phyloP scores from a whole-genome alignment of 306 rosid species.

The Lathyrus tuberosus region DNA sequence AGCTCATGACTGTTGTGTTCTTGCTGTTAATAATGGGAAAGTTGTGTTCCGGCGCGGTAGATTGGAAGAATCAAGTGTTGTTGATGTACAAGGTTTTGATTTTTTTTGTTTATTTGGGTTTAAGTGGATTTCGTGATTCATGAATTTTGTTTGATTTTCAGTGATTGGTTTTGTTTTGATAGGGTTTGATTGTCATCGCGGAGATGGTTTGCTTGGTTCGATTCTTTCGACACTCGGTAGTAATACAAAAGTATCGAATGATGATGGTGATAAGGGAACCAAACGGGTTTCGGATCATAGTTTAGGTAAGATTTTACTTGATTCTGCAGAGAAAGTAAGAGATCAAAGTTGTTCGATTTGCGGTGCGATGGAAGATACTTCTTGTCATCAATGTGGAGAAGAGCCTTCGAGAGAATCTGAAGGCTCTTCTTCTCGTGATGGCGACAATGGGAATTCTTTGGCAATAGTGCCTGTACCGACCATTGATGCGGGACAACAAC shows the following conservation, averaged over 20 bases:
- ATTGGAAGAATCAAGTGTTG: slow-evolving; percentile 35
- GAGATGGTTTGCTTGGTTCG: slow-evolving; percentile 54
- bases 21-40: slow-evolving; percentile 85
- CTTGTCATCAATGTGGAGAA: slow-evolving; percentile 46
- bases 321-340: slow-evolving; percentile 39
- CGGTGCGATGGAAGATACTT: slow-evolving; percentile 43
- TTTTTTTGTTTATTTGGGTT: slow-evolving; percentile 15
- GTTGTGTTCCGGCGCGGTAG: slow-evolving; percentile 67
- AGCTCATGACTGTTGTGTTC: slow-evolving; percentile 62
- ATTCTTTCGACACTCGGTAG: slow-evolving; percentile 47
- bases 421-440: slow-evolving; percentile 47
- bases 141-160: slow-evolving; percentile 31
- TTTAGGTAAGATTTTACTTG: slow-evolving; percentile 56
- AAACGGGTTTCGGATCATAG: slow-evolving; percentile 51
- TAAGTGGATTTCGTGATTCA: slow-evolving; percentile 13
- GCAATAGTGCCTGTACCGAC: slow-evolving; percentile 74
- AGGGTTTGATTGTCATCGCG: slow-evolving; percentile 52
- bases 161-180: slow-evolving; percentile 34
- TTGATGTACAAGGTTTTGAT: slow-evolving; percentile 58
- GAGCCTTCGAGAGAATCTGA: slow-evolving; percentile 31
- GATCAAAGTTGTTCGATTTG: slow-evolving; percentile 63
- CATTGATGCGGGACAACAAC: slow-evolving; percentile 43
- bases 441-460: slow-evolving; percentile 52
- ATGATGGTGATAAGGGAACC: slow-evolving; percentile 34
- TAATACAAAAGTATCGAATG: slow-evolving; percentile 54